Base-by-base conservation (phyloP, 352 stramenopile species). In the Phytopythium oedochilum region DNA sequence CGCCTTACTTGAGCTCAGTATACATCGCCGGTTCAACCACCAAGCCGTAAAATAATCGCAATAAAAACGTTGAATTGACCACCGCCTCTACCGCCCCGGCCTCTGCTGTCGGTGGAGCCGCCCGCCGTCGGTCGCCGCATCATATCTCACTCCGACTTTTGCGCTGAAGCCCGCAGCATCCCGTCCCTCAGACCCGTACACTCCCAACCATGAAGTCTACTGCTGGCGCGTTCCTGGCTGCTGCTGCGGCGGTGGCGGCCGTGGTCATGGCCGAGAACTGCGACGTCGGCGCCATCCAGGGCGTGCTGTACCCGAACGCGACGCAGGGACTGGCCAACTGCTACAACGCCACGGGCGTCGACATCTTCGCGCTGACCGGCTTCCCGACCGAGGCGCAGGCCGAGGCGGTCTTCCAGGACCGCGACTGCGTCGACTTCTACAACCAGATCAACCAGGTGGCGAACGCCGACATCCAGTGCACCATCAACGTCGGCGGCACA, bases 361-460 rank as follows among this genome's bases (percentile, higher is more conserved):
- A 89, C 56, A 83, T 89, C 44, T 89, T 77, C 55, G 57, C 71
- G 1, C 50, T 80, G 6, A 55, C 40, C 23, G 28, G 55, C 23
- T 89, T 87, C 63, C 75, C 78, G 1, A 87, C 70, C 1, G 57
- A 66, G 31, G 71, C 80, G 35, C 73, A 89, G 55, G 76, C 78
- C 23, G 63, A 75, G 39, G 64, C 63, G 51, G 66, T 89, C 47
- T 79, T 78, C 25, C 60, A 72, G 56, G 79, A 75, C 39, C 63
- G 72, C 22, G 75, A 75, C 52, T 88, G 78, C 60, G 76, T 71
- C n/a, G 70, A 83, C 48, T 86, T 77, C 55, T 53, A 83, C 35
- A 88, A 88, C 68, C 78, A 88, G 60, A 80, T 88, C 64, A 86
- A 85, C 64, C 59, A 83, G 49, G 70, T 78, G 39, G 78, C 78